Conservation (phyloP, 1,284 basidiomycete genomes). For the Trametes sp. region DNA sequence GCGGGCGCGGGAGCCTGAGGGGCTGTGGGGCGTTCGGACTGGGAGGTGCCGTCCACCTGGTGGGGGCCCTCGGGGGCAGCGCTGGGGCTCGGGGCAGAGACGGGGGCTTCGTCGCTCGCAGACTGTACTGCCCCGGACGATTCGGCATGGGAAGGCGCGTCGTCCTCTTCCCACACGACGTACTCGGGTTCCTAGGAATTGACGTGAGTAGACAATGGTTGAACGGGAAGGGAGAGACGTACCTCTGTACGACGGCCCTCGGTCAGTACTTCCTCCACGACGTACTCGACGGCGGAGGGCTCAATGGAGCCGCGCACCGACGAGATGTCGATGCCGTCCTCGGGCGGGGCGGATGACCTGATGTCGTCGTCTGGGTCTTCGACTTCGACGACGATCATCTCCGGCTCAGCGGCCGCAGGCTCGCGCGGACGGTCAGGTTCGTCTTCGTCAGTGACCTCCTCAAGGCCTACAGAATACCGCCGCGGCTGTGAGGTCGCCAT, state of each 20-base stretch:
- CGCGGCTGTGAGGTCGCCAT: neutral
- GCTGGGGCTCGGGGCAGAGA: no score
- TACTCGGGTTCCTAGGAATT: constrained; percentile 31
- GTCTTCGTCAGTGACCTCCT: constrained; percentile 17
- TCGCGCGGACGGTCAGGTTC: neutral
- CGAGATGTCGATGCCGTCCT: constrained; percentile 11
- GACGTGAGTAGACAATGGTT: no score
- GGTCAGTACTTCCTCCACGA: constrained; percentile 39
- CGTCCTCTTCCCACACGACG: constrained; percentile 2
- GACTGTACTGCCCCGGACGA: no score
- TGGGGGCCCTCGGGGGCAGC: neutral
- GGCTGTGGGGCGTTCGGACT: neutral
- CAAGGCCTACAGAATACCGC: constrained; percentile 8
- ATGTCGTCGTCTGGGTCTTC: constrained; percentile 16
- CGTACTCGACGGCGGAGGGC: constrained; percentile 23
- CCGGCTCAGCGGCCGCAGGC: neutral
- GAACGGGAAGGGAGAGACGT: constrained; percentile 18
- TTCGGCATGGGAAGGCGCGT: neutral
- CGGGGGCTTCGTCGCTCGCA: no score
- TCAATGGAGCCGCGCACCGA: constrained; percentile 15
- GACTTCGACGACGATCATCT: constrained; percentile 11
- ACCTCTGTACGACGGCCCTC: constrained; percentile 40
- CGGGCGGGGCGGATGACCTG: neutral
- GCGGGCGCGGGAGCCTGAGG: neutral
- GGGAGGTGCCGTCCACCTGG: no score